Base-by-base conservation (phyloP, 768 basidiomycete genomes). In the Cystofilobasidium capitatum region DNA sequence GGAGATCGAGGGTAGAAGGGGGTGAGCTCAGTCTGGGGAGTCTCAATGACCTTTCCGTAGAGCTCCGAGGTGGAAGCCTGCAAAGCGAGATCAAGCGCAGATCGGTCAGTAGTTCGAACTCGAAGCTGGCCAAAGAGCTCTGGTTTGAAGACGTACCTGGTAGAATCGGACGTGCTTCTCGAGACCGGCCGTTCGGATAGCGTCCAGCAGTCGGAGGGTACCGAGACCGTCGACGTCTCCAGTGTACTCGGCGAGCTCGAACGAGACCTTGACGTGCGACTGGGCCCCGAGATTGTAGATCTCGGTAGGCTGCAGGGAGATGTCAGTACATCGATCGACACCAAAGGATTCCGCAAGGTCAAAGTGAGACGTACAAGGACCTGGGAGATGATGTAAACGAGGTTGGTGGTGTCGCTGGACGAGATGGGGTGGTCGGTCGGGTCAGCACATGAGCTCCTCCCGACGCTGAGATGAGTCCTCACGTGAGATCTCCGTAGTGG, bases 241-340 rank as follows among this genome's bases (percentile, higher is more conserved):
- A 0, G 94, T 98, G 80, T 98, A 98, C 79, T 98, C 93, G 31
- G 93, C 90, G 91, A 98, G 94, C 78, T 97, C 94, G 77, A 98
- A 98, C 33, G 92, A 96, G 71, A 98, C 93, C 78, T 98, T 98
- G 81, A 98, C 93, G 80, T 98, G 93, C 49, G 89, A 91, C 78
- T 98, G 93, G 20, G 93, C 93, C 54, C 91, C 93, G 62, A 98
- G 86, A 78, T 97, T 98, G 84, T 96, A 98, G 69, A 98, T 87
- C 79, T 98, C 94, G 26, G 91, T 87, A 2, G 93, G 93, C 44
- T 68, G 17, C 31, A 5, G n/a, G 20, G 3, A 47, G 4, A 37
- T 10, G 9, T 9, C 9, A 47, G 40, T 3, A 62, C 14, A 10
- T 20, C 9, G 26, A 24, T 13, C 13, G 60, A 40, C 10, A 31